phyloP scores from a whole-genome alignment of 2,329 filamentous ascomycete genomes.

The Colletotrichum eremochloae region DNA sequence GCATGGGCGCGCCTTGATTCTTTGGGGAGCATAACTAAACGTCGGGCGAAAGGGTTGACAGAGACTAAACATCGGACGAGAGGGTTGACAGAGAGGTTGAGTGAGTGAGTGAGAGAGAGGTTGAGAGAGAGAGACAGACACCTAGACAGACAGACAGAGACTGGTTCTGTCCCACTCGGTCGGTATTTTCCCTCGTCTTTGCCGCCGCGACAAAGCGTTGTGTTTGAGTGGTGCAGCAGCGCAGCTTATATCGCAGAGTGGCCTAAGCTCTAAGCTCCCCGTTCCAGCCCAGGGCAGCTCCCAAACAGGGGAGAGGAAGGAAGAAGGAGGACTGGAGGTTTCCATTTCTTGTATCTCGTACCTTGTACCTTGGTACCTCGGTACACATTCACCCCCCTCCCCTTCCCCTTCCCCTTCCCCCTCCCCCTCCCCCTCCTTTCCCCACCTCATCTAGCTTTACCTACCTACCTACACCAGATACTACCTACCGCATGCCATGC shows the following conservation, averaged over 20 bases:
- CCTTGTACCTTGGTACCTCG: conserved; percentile 17
- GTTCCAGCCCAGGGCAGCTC: conserved; percentile 26
- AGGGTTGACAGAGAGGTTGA: background rate
- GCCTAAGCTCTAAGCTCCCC: conserved; percentile 30
- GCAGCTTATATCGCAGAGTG: conserved; percentile 26
- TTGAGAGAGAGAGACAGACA: background rate
- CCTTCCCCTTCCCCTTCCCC: background rate
- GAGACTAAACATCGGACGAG: too few relatives aligned
- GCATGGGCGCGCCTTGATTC: background rate
- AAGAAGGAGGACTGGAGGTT: background rate
- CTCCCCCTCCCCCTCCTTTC: background rate
- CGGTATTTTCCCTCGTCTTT: background rate
- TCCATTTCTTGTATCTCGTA: background rate
- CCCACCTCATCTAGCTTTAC: background rate
- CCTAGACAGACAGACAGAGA: background rate
- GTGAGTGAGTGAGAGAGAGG: background rate
- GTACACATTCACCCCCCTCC: conserved; percentile 15
- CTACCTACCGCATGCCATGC: too few relatives aligned
- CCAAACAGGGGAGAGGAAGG: background rate
- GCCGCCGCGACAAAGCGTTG: conserved; percentile 34
- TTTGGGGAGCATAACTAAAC: background rate
- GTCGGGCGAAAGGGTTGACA: too few relatives aligned
- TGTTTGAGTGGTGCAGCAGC: conserved; percentile 36
- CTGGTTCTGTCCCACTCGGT: background rate
- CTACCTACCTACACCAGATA: background rate